phyloP scores from a whole-genome alignment of 345 rosid species.

The Populus deltoides region DNA sequence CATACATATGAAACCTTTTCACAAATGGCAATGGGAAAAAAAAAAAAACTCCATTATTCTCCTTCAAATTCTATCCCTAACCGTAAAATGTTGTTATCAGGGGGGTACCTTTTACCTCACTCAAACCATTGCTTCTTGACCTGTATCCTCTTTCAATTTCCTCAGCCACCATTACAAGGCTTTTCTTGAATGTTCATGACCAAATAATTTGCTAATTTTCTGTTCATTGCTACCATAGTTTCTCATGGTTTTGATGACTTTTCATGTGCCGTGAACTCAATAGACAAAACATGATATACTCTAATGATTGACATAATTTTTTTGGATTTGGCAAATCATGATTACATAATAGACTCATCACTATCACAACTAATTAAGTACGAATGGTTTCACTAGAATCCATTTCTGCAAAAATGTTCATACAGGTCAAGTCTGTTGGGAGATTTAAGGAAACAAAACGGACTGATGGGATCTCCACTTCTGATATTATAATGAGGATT shows the following conservation, averaged over 20 bases:
- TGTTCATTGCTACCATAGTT: not conserved
- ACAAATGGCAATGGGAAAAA: not conserved
- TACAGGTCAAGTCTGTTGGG: conserved; percentile 53
- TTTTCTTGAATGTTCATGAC: not conserved
- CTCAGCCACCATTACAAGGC: not conserved
- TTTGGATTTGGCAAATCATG: not conserved
- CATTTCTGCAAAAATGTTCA: not conserved
- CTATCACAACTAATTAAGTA: not conserved
- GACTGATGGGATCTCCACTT: conserved; percentile 70
- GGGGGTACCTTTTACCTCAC: not conserved
- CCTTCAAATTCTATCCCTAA: not conserved
- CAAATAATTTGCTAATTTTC: not conserved
- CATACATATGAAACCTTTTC: not conserved
- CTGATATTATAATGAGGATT: conserved; percentile 68
- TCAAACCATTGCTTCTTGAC: not conserved
- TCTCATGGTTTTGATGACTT: not conserved
- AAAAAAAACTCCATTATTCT: not conserved
- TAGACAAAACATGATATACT: not conserved
- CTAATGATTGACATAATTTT: not conserved
- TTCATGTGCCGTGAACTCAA: not conserved
- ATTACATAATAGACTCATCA: not conserved
- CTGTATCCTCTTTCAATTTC: not conserved
- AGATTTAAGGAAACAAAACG: conserved; percentile 65
- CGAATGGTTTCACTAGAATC: not conserved
- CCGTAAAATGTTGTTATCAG: not conserved